A percentile compares a stretch with the other conserved stretches of the same genome.
These are phyloP conservation scores for Populus hybrid DNA, from an alignment of 441 rosid species.

Conservation along the genomic window DNA sequence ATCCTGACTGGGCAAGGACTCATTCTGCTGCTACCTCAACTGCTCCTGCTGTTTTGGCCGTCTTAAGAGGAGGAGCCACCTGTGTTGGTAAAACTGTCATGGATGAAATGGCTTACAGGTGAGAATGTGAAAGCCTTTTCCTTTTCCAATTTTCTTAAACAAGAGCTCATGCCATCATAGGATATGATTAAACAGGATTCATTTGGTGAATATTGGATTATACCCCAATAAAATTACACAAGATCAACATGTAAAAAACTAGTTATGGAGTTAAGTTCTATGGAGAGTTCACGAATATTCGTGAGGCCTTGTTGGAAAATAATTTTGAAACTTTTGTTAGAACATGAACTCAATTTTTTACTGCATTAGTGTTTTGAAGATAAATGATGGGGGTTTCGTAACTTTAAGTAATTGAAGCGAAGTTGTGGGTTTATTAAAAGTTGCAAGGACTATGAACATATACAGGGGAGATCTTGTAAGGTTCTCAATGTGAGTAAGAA, in stretches of 20 bases:
- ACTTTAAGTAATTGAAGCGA: not conserved
- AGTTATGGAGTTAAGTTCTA: not conserved
- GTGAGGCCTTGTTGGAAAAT: not conserved
- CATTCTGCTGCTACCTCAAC: constrained; percentile 68
- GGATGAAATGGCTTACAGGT: constrained; percentile 99
- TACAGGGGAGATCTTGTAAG: not conserved
- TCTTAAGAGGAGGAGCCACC: constrained; percentile 70
- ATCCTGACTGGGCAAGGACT: constrained; percentile 94
- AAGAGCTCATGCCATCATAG: not conserved
- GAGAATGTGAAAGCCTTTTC: not conserved
- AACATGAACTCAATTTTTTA: no score
- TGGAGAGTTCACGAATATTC: not conserved
- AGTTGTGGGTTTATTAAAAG: not conserved
- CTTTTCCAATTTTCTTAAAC: not conserved
- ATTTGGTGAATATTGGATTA: not conserved
- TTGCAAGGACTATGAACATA: not conserved
- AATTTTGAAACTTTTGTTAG: no score
- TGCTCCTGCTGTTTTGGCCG: constrained; percentile 63
- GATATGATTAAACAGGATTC: not conserved
- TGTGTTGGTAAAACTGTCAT: constrained; percentile 68
- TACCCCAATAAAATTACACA: not conserved
- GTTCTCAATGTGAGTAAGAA: not conserved
- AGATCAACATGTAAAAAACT: no score
- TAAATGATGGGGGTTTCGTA: not conserved
- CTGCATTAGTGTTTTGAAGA: not conserved